phyloP scores from a whole-genome alignment of 768 basidiomycete genomes.

The Tubosaeta sp. region DNA sequence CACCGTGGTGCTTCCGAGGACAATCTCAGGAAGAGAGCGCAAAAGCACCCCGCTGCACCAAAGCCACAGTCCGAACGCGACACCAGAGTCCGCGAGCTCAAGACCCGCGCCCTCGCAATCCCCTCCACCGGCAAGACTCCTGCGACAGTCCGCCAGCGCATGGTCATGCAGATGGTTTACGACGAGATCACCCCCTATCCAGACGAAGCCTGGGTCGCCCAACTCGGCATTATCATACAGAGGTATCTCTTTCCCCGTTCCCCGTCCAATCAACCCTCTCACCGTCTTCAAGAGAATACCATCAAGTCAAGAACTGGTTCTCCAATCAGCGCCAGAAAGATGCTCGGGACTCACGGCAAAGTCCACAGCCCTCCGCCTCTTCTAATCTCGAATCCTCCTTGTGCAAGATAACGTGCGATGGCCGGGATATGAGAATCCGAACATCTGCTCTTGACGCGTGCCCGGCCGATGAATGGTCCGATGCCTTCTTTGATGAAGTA shows the following conservation, averaged over 20 bases:
- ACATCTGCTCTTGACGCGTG: slow-evolving; percentile 44
- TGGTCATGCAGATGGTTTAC: slow-evolving; percentile 60
- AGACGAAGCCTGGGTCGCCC: slow-evolving; percentile 55
- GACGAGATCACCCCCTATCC: slow-evolving; percentile 66
- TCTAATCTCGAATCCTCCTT: slow-evolving; percentile 34
- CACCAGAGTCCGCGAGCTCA: slow-evolving; percentile 28
- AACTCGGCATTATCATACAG: slow-evolving; percentile 54
- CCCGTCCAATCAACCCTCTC: neutral
- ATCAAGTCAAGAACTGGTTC: slow-evolving; percentile 66
- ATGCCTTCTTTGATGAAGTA: slow-evolving; percentile 58
- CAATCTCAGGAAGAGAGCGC: slow-evolving; percentile 24
- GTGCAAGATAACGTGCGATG: slow-evolving; percentile 33
- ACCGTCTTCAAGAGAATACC: slow-evolving; percentile 41
- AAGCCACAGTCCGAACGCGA: slow-evolving; percentile 30
- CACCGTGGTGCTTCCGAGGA: slow-evolving; percentile 25
- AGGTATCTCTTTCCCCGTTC: slow-evolving; percentile 34
- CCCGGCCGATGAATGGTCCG: slow-evolving; percentile 49
- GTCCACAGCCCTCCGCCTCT: slow-evolving; percentile 30
- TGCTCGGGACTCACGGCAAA: slow-evolving; percentile 34
- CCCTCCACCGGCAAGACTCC: slow-evolving; percentile 42
- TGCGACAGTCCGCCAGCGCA: slow-evolving; percentile 50
- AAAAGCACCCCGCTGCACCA: slow-evolving; percentile 18
- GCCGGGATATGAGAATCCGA: slow-evolving; percentile 44
- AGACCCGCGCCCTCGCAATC: slow-evolving; percentile 29
- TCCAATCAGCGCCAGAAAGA: slow-evolving; percentile 57